Base-by-base conservation (phyloP, 495 filamentous ascomycete species). In the Hyaloscypha bicolor region DNA sequence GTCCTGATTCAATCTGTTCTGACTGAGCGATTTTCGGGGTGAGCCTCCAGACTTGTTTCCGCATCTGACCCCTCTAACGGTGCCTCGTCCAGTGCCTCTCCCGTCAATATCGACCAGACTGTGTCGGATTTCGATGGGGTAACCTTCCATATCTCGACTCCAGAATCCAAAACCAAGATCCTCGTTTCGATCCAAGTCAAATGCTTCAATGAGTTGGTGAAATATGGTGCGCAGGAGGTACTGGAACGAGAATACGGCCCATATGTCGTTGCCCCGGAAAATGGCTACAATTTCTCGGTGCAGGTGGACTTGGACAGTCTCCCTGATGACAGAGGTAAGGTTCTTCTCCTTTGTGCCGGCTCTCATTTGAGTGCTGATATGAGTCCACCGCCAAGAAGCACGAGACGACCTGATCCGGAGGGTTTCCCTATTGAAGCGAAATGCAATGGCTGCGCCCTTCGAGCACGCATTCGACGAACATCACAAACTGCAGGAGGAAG, bases 91-190 rank as follows among this genome's bases (percentile, higher is more conserved):
- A 97, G 95, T 79, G 87, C 91, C 69, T 80, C 91, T 58, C 93
- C 92, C 55, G 85, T 88, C 55, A 90, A 90, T 74, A 94, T 99
- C 79, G 96, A 98, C 80, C 95, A 99, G 81, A 90, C 96, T 64
- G 94, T 95, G 55, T 97, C 94, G 71, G 95, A 99, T 77, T 99
- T 99, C 76, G 95, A 99, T 77, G 93, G 93, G 71, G 94, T 97
- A 62, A 95, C 90, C 66, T 99, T 97, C 80, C 95, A 99, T 78
- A 89, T 99, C 69, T 97, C 93, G 32, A 99, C 95, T 9, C 96
- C 93, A 35, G 92, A 97, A 74, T 82, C 88, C 63, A 97, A 96
- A 83, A 87, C 92, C 51, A 91, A 93, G 79, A 97, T 98, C 72
- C 84, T 95, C 55, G 87, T 99, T 48, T 97, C 94, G 29, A 91